Conservation (phyloP, 2,329 filamentous ascomycete genomes). For the Alternaria brassicicola region DNA sequence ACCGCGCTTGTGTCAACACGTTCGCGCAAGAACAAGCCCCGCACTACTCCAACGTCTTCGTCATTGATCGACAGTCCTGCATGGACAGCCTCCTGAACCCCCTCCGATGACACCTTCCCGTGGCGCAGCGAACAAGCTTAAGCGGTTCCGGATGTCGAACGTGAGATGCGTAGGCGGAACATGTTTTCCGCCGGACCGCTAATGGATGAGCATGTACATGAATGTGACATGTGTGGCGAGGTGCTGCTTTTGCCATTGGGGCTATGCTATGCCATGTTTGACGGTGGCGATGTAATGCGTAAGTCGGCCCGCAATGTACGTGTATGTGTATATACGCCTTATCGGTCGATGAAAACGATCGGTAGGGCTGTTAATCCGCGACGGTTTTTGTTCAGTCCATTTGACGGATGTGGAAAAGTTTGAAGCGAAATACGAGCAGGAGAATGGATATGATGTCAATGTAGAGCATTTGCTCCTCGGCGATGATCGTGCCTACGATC, state of each 20-base stretch:
- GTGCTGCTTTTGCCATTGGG: not conserved
- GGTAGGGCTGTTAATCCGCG: not conserved
- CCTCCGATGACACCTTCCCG: not conserved
- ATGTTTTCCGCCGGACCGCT: not conserved
- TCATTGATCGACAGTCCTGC: conserved; percentile 1
- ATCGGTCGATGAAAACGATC: not conserved
- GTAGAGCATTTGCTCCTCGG: not conserved
- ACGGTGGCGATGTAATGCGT: not conserved
- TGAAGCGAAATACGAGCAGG: not conserved
- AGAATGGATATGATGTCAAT: not conserved
- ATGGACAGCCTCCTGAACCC: not conserved
- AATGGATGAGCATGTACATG: not conserved
- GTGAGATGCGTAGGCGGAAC: not conserved
- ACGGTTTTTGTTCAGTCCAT: not conserved
- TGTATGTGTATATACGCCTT: not conserved
- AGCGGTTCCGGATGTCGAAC: not conserved
- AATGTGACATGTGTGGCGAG: not conserved
- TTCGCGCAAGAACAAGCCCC: not conserved
- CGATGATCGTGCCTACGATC: not conserved
- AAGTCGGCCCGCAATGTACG: not conserved
- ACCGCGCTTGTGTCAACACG: conserved; percentile 1
- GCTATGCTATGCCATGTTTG: not conserved
- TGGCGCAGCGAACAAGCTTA: not conserved
- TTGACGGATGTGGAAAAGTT: not conserved
- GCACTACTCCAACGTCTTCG: conserved; percentile 1